Conservation (phyloP, 257 asterid species). For the Phtheirospermum japonicum region DNA sequence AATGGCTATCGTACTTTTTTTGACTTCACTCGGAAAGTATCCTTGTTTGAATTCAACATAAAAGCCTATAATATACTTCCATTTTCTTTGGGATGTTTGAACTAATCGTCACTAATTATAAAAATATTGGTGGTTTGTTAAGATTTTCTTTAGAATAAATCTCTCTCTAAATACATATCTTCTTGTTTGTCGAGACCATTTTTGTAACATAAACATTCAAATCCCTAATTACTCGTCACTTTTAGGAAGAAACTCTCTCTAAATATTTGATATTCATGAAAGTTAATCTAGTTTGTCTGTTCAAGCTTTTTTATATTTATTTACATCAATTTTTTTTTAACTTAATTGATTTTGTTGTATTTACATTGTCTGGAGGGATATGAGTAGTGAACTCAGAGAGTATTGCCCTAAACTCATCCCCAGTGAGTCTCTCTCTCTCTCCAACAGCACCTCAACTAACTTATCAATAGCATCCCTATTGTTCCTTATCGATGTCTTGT, state of each 20-base stretch:
- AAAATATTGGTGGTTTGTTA: too few species aligned
- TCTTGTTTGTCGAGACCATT: too few species aligned
- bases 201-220: too few species aligned
- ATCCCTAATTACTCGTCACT: too few species aligned
- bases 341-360: conserved; percentile 36
- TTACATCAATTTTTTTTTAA: conserved; percentile 45
- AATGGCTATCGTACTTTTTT: neutral
- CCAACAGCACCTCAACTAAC: conserved; percentile 58
- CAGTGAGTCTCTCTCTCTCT: conserved; percentile 63
- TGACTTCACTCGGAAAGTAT: neutral
- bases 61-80: neutral
- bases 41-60: neutral
- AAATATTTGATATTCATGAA: too few species aligned
- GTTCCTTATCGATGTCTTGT: conserved; percentile 56
- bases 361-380: conserved; percentile 40
- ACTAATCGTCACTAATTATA: too few species aligned
- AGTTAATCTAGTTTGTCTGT: conserved; percentile 11
- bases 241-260: too few species aligned
- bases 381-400: conserved; percentile 45
- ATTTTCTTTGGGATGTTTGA: too few species aligned
- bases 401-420: conserved; percentile 64
- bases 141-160: too few species aligned
- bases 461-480: conserved; percentile 66
- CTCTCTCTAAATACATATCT: too few species aligned
- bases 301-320: conserved; percentile 18